Evolutionary conservation across 2,329 filamentous ascomycete genomes (phyloP), one percentile per base, ranked within the genome.

Genomic region (Aspergillus fijiensis): DNA sequence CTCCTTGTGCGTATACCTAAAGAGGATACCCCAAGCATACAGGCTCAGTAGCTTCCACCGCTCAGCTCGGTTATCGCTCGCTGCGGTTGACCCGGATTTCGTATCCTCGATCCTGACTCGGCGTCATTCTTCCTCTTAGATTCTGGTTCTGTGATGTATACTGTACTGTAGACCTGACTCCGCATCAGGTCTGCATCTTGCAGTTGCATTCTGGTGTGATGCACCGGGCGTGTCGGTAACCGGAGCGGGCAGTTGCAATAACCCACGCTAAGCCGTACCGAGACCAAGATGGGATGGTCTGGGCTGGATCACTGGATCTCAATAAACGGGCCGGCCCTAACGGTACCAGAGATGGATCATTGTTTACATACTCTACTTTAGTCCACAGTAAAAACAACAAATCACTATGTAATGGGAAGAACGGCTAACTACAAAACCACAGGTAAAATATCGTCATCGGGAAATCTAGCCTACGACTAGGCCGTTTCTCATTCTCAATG

Each of bases 301-400:
- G 47, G 60, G 61, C 59, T 66, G 62, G 65, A 65, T 65, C 67
- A 60, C 59, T 67, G 60, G 63, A 64, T 65, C 62, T 49, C 56
- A 48, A 23, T 33, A 56, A 51, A 62, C 67, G 67, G 67, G 63
- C 67, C 67, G 67, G 64, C 61, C 67, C 67, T 67, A 64, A 55
- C 58, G 60, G 63, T 65, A 61, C 66, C 65, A 64, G 55, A 65
- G 53, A 63, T 60, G 57, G 29, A n/a, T 47, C 42, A 58, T 50
- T 53, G 27, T 31, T 35, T 27, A 49, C 47, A 16, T 12, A 12
- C 47, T 23, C 47, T 16, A 5, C 11, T 16, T 35, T 12, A 16
- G 14, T 42, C 14, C 16, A 42, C 16, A n/a, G 16, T n/a, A 42
- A n/a, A 42, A n/a, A 42, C 16, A 42, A 4, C n/a, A 42, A 5